Percentiles rank a stretch among this genome's conserved stretches.
phyloP scores from a whole-genome alignment of 2,329 filamentous ascomycete genomes.

The Penicillium sp. region DNA sequence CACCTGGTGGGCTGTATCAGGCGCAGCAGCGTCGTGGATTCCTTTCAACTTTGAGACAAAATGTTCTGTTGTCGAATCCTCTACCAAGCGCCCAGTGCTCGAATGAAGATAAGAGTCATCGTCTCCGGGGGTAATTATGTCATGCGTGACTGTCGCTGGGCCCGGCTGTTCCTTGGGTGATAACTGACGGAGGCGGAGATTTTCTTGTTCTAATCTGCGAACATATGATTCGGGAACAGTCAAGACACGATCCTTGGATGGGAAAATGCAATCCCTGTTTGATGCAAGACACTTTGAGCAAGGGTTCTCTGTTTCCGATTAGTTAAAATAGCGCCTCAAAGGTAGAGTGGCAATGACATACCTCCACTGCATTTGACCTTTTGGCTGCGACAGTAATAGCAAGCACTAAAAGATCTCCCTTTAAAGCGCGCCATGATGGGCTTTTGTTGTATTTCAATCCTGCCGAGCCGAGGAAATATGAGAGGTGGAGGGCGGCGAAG shows the following conservation, averaged over 20 bases:
- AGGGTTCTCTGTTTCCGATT: not conserved
- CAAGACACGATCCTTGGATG: not conserved
- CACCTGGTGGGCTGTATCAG: not conserved
- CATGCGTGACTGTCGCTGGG: not conserved
- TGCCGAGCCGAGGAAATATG: not conserved
- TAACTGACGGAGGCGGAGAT: not conserved
- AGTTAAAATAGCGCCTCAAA: not conserved
- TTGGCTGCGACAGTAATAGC: not conserved
- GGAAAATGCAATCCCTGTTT: not conserved
- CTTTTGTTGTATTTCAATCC: too few relatives aligned
- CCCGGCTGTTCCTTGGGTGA: not conserved
- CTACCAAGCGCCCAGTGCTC: not conserved
- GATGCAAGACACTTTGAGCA: not conserved
- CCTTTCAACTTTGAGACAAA: not conserved
- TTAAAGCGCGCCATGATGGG: not conserved
- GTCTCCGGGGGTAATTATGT: too few relatives aligned
- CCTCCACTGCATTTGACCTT: not conserved
- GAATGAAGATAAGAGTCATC: not conserved
- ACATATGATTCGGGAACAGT: not conserved
- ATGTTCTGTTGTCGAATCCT: not conserved
- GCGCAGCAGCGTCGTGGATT: not conserved
- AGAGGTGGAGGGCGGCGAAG: not conserved
- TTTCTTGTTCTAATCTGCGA: not conserved
- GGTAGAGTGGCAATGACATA: not conserved
- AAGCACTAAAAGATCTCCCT: not conserved